Conservation (phyloP, 2,329 filamentous ascomycete genomes). For the Penicillium concentricum region DNA sequence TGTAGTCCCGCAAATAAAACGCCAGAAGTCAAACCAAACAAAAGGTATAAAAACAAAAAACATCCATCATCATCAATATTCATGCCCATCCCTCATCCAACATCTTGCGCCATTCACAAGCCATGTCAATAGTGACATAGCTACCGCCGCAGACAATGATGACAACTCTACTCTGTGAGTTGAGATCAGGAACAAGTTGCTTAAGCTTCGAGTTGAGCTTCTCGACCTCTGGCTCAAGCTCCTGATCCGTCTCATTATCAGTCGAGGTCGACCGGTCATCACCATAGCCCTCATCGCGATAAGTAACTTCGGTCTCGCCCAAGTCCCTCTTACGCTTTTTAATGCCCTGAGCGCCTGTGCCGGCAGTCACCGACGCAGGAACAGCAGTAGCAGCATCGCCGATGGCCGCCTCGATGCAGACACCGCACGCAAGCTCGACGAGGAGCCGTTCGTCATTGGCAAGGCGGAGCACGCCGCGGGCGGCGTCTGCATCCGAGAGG, state of each 20-base stretch:
- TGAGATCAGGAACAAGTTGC: slow-evolving; percentile 62
- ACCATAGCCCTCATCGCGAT: slow-evolving; percentile 37
- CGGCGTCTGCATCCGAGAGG: slow-evolving; percentile 74
- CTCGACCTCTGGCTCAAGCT: slow-evolving; percentile 17
- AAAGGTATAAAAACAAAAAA: slow-evolving; percentile 8
- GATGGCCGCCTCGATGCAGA: slow-evolving; percentile 61
- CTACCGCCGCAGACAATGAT: slow-evolving; percentile 81
- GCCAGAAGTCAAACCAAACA: slow-evolving; percentile 1
- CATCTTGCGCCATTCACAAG: slow-evolving; percentile 57
- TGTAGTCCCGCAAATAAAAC: slow-evolving; percentile 4
- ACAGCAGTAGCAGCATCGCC: slow-evolving; percentile 29
- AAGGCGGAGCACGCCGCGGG: slow-evolving; percentile 71
- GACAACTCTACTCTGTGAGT: slow-evolving; percentile 69
- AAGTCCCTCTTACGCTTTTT: slow-evolving; percentile 34
- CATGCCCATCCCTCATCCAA: slow-evolving; percentile 42
- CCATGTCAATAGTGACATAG: slow-evolving; percentile 61
- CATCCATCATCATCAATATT: slow-evolving; percentile 8
- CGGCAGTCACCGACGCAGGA: slow-evolving; percentile 6
- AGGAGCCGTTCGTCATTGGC: slow-evolving; percentile 78
- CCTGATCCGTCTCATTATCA: slow-evolving; percentile 28
- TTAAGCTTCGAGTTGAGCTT: slow-evolving; percentile 51
- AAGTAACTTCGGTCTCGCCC: slow-evolving; percentile 4
- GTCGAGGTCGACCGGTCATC: slow-evolving; percentile 34
- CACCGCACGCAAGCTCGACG: slow-evolving; percentile 83
- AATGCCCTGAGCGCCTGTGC: slow-evolving; percentile 11